A percentile compares a stretch with the other conserved stretches of the same genome.
phyloP scores from a whole-genome alignment of 2,329 filamentous ascomycete species.

The Davidsoniella eucalypti region DNA sequence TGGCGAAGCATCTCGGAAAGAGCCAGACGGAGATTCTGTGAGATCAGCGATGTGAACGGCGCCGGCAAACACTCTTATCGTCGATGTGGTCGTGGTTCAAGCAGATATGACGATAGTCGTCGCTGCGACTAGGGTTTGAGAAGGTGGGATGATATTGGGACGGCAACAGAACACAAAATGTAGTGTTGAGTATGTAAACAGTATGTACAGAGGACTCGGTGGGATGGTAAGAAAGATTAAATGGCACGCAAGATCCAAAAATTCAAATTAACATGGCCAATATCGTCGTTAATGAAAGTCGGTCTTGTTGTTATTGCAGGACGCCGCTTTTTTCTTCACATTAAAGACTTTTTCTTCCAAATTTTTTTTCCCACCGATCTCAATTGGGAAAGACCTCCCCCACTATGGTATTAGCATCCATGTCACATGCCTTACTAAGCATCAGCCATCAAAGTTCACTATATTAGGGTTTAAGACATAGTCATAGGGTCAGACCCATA shows the following conservation, averaged over 20 bases:
- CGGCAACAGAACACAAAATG: too few species aligned
- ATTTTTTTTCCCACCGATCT: not conserved
- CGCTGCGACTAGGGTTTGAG: not conserved
- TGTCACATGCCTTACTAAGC: slow-evolving; percentile 1
- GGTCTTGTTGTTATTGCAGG: too few species aligned
- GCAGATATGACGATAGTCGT: not conserved
- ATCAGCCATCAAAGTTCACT: not conserved
- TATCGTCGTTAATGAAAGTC: too few species aligned
- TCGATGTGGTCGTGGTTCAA: not conserved
- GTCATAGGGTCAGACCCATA: too few species aligned
- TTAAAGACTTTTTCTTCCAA: not conserved
- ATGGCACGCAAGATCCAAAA: too few species aligned
- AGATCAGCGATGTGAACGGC: not conserved
- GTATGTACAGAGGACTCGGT: too few species aligned
- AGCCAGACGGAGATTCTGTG: not conserved
- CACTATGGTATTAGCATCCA: slow-evolving; percentile 2
- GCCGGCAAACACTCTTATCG: too few species aligned
- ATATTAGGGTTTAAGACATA: too few species aligned
- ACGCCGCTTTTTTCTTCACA: not conserved
- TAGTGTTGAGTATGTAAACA: too few species aligned
- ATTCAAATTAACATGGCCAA: too few species aligned
- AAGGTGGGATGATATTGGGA: too few species aligned
- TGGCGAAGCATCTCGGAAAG: slow-evolving; percentile 11
- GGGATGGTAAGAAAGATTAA: too few species aligned
- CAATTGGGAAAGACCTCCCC: not conserved